A percentile compares a stretch with the other conserved stretches of the same genome.
Evolutionary conservation across 768 basidiomycete genomes (phyloP).

Genomic region (Chiua virens): DNA sequence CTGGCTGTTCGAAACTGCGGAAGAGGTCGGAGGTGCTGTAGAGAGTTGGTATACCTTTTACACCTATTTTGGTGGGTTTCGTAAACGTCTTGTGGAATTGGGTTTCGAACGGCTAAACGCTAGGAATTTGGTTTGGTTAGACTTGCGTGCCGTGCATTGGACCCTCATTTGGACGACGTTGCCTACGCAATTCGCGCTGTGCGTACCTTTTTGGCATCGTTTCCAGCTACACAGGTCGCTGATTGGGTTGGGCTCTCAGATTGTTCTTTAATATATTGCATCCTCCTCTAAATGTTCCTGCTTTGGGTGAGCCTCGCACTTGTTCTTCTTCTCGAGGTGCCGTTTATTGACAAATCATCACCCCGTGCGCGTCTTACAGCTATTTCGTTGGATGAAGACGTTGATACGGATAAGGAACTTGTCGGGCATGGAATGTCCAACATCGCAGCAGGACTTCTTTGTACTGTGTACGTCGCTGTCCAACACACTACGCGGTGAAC

Average conservation of each 20-base stretch:
- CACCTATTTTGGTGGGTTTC: constrained; percentile 64
- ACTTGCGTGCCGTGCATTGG: constrained; percentile 60
- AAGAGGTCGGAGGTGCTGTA: constrained; percentile 31
- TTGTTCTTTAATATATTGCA: constrained; percentile 85
- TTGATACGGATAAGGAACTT: constrained; percentile 91
- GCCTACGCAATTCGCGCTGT: constrained; percentile 93
- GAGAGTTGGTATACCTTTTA: constrained; percentile 85
- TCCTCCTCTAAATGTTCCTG: constrained; percentile 87
- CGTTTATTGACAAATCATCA: not conserved
- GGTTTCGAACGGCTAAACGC: not conserved
- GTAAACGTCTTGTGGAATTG: not conserved
- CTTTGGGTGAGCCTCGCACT: constrained; percentile 54
- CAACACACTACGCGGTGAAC: not conserved
- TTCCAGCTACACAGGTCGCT: not conserved
- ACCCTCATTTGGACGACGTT: constrained; percentile 75
- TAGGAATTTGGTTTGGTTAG: constrained; percentile 34
- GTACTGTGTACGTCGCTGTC: constrained; percentile 64
- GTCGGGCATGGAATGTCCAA: constrained; percentile 94
- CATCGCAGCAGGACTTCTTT: constrained; percentile 72
- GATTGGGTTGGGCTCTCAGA: constrained; percentile 39
- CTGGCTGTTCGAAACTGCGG: constrained; percentile 78
- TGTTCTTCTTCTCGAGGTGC: not conserved
- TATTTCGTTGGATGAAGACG: constrained; percentile 84
- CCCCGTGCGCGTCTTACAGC: constrained; percentile 40
- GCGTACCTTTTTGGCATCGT: constrained; percentile 33